Percentiles rank a stretch among this genome's conserved stretches.
Evolutionary conservation across 2,329 filamentous ascomycete species (phyloP).

Genomic region (Fusarium anthophilum): DNA sequence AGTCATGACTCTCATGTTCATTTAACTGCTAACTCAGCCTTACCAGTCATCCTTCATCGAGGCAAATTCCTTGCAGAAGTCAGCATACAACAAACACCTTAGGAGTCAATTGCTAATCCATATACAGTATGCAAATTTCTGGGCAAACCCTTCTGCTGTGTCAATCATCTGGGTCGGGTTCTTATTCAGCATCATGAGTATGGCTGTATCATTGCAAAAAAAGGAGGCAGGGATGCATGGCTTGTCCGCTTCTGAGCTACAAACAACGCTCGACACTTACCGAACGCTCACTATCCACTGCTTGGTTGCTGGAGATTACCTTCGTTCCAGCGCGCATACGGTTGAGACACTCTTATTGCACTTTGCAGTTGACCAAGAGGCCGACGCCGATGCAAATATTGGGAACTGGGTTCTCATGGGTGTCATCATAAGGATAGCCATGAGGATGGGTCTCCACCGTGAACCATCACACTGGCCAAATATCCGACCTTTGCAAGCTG

Average conservation of each 20-base stretch:
- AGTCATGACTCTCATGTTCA: neutral
- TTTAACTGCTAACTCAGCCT: neutral
- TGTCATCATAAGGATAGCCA: slow-evolving; percentile 23
- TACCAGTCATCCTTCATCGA: slow-evolving; percentile 2
- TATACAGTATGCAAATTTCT: slow-evolving; percentile 5
- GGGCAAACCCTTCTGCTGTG: neutral
- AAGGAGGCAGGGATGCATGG: neutral
- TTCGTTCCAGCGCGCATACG: slow-evolving; percentile 22
- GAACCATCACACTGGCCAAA: slow-evolving; percentile 31
- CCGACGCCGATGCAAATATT: slow-evolving; percentile 6
- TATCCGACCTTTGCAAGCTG: slow-evolving; percentile 25
- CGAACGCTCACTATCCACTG: slow-evolving; percentile 30
- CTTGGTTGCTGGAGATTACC: slow-evolving; percentile 27
- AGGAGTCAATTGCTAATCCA: neutral
- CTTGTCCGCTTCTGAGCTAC: neutral
- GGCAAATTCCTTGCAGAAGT: slow-evolving; percentile 12
- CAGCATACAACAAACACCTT: neutral
- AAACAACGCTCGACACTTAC: slow-evolving; percentile 14
- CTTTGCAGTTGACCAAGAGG: slow-evolving; percentile 30
- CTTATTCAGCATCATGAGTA: slow-evolving; percentile 11
- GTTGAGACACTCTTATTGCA: slow-evolving; percentile 29
- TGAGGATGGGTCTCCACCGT: slow-evolving; percentile 30
- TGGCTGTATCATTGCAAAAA: neutral
- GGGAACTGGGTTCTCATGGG: slow-evolving; percentile 30
- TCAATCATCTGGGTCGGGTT: slow-evolving; percentile 17